A percentile compares a stretch with the other conserved stretches of the same genome.
phyloP scores from a whole-genome alignment of 2,329 filamentous ascomycete species.

The Aspergillus hiratsukae region DNA sequence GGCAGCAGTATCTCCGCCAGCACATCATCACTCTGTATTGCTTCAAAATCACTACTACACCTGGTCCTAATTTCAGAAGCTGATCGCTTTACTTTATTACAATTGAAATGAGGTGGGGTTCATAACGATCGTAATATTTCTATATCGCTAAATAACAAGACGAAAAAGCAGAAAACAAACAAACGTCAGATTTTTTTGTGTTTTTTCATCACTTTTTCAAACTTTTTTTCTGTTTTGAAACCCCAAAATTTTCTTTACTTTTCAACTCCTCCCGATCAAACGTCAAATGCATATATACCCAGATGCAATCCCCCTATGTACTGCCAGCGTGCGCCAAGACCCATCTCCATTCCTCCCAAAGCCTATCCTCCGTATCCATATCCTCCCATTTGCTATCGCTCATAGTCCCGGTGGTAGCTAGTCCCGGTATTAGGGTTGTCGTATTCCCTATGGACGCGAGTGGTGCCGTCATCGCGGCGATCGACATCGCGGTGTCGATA shows the following conservation, averaged over 20 bases:
- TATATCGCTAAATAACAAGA: constrained; percentile 7
- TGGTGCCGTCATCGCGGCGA: constrained; percentile 24
- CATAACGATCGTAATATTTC: constrained; percentile 11
- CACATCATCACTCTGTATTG: neutral
- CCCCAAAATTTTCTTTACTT: constrained; percentile 8
- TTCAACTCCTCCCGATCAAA: neutral
- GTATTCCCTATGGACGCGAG: constrained; percentile 29
- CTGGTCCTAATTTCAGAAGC: neutral
- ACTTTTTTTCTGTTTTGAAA: constrained; percentile 1
- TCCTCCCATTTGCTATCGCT: constrained; percentile 15
- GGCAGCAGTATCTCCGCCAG: neutral
- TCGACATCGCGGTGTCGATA: constrained; percentile 34
- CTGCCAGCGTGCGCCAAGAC: neutral
- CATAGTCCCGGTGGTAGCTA: constrained; percentile 31
- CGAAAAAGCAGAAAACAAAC: neutral
- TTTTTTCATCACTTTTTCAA: neutral
- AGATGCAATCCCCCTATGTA: neutral
- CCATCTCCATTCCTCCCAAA: neutral
- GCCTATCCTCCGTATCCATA: constrained; percentile 6
- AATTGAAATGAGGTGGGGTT: neutral
- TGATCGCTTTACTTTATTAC: neutral
- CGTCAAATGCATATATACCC: neutral
- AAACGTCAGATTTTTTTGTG: neutral
- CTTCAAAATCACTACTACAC: neutral
- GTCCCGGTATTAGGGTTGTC: constrained; percentile 32